Base-by-base conservation (phyloP, 83 land plant species). In the Picea mariana region DNA sequence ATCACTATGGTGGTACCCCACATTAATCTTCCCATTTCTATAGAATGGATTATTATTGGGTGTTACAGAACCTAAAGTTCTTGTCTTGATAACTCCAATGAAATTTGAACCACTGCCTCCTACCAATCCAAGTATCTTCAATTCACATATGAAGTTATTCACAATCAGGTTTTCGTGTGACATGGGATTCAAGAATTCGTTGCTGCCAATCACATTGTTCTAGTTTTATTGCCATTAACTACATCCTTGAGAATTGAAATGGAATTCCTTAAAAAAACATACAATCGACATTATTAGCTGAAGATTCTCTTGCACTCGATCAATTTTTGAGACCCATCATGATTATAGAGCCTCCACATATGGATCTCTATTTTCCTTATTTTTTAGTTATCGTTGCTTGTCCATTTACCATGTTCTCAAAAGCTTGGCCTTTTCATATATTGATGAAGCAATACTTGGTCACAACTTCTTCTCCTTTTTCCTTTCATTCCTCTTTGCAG, bases 161-260 rank as follows among this genome's bases (percentile, higher is more conserved):
- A 92, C 63, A 44, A 94, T 85, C 21, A 77, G 21, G 42, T 89
- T 93, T 83, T 92, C 93, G 82, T 92, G 95, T 58, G 93, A 77
- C 17, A 92, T 89, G 75, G 95, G 93, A 75, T 95, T 91, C 3
- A 92, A 81, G 78, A 92, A 87, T 62, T 95, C 97, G 68, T 87
- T 91, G 84, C 95, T 92, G 7, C 95, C 97, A 23, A 92, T 91
- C 24, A 95, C 9, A 86, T 27, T 44, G 88, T 88, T 80, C 95
- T 89, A n/a, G 21, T 63, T 78, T 90, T 93, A 85, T 92, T 93
- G 15, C 95, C 93, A 81, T 94, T 90, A 77, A 94, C 92, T 13
- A 94, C 97, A 87, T 94, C 97, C 73, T 85, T 91, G 82, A 94
- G 93, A 86, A 91, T 94, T 26, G 97, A 88, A 34, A 94, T 91